Base-by-base conservation (phyloP, 257 asterid species). In the Primulina huaijiensis region DNA sequence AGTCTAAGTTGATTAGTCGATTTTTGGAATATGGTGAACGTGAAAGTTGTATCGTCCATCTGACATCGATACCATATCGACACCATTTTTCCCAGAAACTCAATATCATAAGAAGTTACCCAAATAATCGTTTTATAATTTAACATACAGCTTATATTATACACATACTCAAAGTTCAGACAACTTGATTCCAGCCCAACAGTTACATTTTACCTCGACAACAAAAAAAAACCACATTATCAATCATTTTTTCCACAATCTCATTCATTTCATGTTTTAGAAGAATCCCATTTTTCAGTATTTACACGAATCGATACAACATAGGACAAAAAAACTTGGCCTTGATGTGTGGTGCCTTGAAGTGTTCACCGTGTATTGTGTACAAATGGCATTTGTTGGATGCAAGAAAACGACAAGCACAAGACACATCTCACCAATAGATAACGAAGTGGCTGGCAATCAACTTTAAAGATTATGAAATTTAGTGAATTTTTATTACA, bases 311-410 rank as follows among this genome's bases (percentile, higher is more conserved):
- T 23, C 19, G 17, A 34, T 29, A 12, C 30, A 33, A 17, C 31
- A 60, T 11, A 63, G 11, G 14, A 9, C 12, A 25, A 72, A 64
- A 23, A 55, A 34, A 57, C 57, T 17, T 30, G 30, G 72, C 65
- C 75, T 63, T 67, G 77, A 70, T 71, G 80, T 71, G 78, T 68
- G 71, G 82, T 60, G 85, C 89, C 84, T 85, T 78, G 88, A 76
- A 69, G 72, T 68, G 87, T 77, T 79, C 83, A 85, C 81, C 67
- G 55, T 40, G 56, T 21, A 59, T 61, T 46, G 69, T 43, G 69
- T 66, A 70, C 81, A 77, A 38, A 11, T 80, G 84, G 74, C 82
- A 73, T 5, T 1, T 38, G 10, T 16, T 71, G 79, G 76, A 74
- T 79, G 77, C 77, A 70, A 6, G 64, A 37, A 2, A 74, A 76